phyloP scores from a whole-genome alignment of 352 stramenopile genomes.

The Pythium pectinolyticum region DNA sequence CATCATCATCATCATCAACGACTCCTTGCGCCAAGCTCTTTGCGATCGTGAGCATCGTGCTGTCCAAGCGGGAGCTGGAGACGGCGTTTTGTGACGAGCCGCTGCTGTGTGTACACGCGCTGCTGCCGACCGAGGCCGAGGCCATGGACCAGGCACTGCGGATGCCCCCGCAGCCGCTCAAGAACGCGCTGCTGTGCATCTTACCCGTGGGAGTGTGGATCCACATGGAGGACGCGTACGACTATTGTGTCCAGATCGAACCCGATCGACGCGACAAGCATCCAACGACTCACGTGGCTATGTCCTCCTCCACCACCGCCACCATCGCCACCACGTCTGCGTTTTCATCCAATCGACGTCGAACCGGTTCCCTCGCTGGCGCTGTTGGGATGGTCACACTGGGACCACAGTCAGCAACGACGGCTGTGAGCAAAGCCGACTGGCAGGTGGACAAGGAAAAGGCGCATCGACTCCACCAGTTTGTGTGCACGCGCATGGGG shows the following conservation, averaged over 20 bases:
- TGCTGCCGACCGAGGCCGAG: conserved; percentile 48
- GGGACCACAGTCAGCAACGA: not conserved
- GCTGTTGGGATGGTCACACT: not conserved
- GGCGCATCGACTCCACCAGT: conserved; percentile 51
- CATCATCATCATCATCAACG: no score
- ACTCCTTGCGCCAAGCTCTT: conserved; percentile 25
- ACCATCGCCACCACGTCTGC: not conserved
- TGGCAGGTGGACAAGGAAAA: conserved; percentile 61
- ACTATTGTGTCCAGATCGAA: conserved; percentile 72
- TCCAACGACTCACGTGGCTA: conserved; percentile 9
- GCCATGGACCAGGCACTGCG: conserved; percentile 47
- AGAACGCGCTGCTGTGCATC: conserved; percentile 62
- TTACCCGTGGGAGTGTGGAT: conserved; percentile 49
- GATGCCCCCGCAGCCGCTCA: conserved; percentile 33
- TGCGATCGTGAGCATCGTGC: conserved; percentile 54
- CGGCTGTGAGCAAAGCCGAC: not conserved
- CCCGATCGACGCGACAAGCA: conserved; percentile 42
- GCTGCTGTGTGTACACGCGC: conserved; percentile 48
- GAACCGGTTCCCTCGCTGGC: conserved; percentile 10
- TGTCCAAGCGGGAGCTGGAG: conserved; percentile 47
- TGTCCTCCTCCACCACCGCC: not conserved
- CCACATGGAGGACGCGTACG: conserved; percentile 52
- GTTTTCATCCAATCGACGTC: conserved; percentile 1
- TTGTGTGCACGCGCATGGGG: conserved; percentile 66
- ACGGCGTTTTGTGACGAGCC: conserved; percentile 48